Evolutionary conservation across 2,329 filamentous ascomycete species (phyloP).

Genomic region (Cercospora berteroae): DNA sequence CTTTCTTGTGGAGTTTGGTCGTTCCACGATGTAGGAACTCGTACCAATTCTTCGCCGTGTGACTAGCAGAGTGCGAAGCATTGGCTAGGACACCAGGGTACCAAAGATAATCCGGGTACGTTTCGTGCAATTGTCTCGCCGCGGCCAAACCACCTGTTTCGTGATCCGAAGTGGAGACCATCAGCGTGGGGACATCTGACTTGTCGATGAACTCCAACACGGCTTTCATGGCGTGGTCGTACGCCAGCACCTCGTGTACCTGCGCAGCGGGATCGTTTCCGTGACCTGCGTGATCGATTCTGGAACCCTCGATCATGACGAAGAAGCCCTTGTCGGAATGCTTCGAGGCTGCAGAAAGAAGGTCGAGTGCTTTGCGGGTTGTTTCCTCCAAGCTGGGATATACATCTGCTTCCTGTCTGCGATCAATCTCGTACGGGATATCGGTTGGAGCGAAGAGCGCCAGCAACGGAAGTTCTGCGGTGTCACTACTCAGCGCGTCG

Average conservation of each 20-base stretch:
- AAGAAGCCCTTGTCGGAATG: conserved; percentile 93
- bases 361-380: conserved; percentile 75
- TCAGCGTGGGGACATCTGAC: conserved; percentile 69
- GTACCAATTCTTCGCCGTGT: conserved; percentile 45
- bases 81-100: conserved; percentile 79
- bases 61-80: conserved; percentile 71
- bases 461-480: conserved; percentile 75
- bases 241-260: conserved; percentile 85
- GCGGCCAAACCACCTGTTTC: conserved; percentile 88
- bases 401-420: conserved; percentile 69
- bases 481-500: conserved; percentile 59
- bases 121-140: conserved; percentile 66
- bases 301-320: conserved; percentile 94
- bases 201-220: conserved; percentile 82
- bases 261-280: conserved; percentile 57
- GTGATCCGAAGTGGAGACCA: conserved; percentile 91
- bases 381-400: conserved; percentile 93
- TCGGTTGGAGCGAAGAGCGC: conserved; percentile 81
- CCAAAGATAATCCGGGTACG: conserved; percentile 73
- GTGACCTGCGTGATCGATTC: conserved; percentile 89
- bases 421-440: conserved; percentile 91
- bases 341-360: conserved; percentile 76
- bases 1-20: not conserved
- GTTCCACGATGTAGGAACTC: not conserved
- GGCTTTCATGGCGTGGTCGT: conserved; percentile 78